Conservation (phyloP, 768 basidiomycete genomes). For the Pisolithus orientalis region DNA sequence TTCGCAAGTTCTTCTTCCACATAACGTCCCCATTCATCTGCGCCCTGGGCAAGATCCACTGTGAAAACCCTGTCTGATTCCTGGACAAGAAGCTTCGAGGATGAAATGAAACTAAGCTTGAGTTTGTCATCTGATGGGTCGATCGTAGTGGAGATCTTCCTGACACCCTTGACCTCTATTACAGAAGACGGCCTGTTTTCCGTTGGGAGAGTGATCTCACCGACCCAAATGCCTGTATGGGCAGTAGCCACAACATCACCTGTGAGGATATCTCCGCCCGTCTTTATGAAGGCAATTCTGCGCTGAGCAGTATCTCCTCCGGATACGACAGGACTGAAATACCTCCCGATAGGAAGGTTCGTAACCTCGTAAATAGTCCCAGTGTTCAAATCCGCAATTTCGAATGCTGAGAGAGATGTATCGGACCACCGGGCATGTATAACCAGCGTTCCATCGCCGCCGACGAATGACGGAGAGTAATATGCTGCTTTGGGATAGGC, state of each 20-base stretch:
- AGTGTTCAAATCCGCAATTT: conserved; percentile 49
- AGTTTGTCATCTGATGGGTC: conserved; percentile 33
- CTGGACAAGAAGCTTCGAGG: conserved; percentile 54
- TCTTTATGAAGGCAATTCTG: conserved; percentile 59
- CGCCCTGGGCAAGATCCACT: conserved; percentile 43
- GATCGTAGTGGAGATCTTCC: conserved; percentile 48
- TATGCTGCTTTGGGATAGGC: conserved; percentile 44
- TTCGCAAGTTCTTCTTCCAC: conserved; percentile 41
- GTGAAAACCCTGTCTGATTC: conserved; percentile 43
- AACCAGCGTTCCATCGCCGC: conserved; percentile 37
- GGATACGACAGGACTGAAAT: conserved; percentile 54
- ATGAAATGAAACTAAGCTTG: conserved; percentile 53
- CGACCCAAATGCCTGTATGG: conserved; percentile 57
- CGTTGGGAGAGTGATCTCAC: conserved; percentile 47
- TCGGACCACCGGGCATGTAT: conserved; percentile 70
- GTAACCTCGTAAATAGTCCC: conserved; percentile 41
- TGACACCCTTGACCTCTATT: conserved; percentile 42
- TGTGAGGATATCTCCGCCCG: conserved; percentile 50
- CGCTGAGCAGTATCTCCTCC: conserved; percentile 34
- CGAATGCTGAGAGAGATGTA: conserved; percentile 53
- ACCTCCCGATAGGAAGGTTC: conserved; percentile 60
- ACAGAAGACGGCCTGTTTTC: conserved; percentile 11
- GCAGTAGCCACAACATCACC: conserved; percentile 64
- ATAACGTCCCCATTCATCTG: conserved; percentile 44
- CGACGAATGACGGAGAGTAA: conserved; percentile 58